These are phyloP conservation scores for Acorus calamus DNA, from an alignment of 106 monocot genomes.

Conservation along the genomic window DNA sequence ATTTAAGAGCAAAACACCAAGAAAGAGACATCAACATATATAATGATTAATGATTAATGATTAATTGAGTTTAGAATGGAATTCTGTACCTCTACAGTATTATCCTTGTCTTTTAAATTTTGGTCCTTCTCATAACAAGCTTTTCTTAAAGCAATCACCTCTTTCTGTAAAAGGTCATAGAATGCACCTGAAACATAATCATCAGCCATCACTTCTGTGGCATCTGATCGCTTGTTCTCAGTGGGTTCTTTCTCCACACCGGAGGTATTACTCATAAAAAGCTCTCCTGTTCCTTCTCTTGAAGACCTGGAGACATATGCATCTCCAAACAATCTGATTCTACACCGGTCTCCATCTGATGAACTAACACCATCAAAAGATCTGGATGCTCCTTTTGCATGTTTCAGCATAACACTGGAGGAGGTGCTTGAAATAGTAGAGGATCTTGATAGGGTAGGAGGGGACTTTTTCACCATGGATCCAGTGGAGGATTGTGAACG, in stretches of 20 bases:
- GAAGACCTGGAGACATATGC: conserved; percentile 15
- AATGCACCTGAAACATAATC: conserved; percentile 64
- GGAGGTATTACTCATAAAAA: conserved; percentile 11
- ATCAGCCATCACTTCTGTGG: conserved; percentile 19
- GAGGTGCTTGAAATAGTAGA: conserved; percentile 20
- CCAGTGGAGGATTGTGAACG: conserved; percentile 8
- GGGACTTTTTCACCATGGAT: conserved; percentile 19
- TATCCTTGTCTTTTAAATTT: conserved; percentile 67
- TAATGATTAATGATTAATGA: neutral
- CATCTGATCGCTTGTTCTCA: conserved; percentile 5
- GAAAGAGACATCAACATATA: neutral
- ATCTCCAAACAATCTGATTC: conserved; percentile 26
- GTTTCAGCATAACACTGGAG: conserved; percentile 28
- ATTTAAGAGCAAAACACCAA: neutral
- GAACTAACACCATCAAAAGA: conserved; percentile 65
- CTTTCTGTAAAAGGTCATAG: conserved; percentile 72
- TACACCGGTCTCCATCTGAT: conserved; percentile 18
- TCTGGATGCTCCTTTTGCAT: conserved; percentile 47
- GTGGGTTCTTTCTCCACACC: conserved; percentile 12
- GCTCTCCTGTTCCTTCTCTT: conserved; percentile 18
- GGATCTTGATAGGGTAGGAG: conserved; percentile 19
- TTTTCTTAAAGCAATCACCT: conserved; percentile 66
- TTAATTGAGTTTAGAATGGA: neutral
- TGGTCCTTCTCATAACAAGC: conserved; percentile 64
- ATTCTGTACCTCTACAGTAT: conserved; percentile 53